Evolutionary conservation across 305 asterid species (phyloP), one percentile per base, ranked within the genome.

Genomic region (Fraxinus platypoda): DNA sequence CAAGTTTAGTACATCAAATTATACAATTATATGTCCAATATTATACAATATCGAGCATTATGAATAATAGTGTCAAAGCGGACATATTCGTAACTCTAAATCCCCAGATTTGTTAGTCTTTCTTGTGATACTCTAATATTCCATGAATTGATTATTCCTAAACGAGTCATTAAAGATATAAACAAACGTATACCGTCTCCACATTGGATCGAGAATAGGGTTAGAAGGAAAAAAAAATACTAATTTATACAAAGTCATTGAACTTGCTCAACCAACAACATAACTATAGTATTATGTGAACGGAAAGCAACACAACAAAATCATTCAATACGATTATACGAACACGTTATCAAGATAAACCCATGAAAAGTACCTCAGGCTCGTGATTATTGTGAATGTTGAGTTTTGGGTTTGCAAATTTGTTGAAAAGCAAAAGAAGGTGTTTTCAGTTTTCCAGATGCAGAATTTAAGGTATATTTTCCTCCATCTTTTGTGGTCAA

Each of bases 381-480:
- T 43, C 8, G 23, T 64, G 30, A 64, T 64, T 2, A 23, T 23
- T 64, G 72, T 23, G 33, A 19, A 2, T 23, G 5, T 59, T 3
- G 4, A 11, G 52, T 41, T 2, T 41, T 41, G 49, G 71, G 49
- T 41, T 41, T 41, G 31, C 26, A 34, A 52, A 23, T 80, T 34
- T 21, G 83, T 74, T 9, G 3, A 46, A 43, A 72, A 46, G 73
- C 35, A 28, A 23, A 21, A 12, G 26, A 38, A 17, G 30, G 21
- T 34, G 35, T 33, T 33, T 33, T 33, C 35, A 33, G 71, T 1
- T 13, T 75, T 8, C 35, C 8, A 33, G 17, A 57, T 25, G 64
- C 84, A 57, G 34, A 75, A 81, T n/a, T 80, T 73, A 6, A 80
- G 78, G 72, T 35, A 72, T 6, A 54, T 43, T 62, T 21, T 25